These are phyloP conservation scores for Arabidopsis suecica DNA, from an alignment of 345 rosid genomes.

Conservation along the genomic window DNA sequence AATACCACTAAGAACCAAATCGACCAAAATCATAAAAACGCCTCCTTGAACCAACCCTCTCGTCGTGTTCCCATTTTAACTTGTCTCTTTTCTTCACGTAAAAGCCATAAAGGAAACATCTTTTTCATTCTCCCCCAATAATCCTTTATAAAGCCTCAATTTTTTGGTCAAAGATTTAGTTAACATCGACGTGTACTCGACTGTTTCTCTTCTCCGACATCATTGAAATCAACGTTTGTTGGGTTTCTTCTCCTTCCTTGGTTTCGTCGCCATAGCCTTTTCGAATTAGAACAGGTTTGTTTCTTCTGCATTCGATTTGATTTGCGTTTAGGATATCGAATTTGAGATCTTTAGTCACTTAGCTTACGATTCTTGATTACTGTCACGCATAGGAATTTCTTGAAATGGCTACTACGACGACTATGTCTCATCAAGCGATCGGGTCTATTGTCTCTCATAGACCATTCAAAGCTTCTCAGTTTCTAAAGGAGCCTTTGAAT, in stretches of 20 bases:
- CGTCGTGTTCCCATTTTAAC: conserved; percentile 17
- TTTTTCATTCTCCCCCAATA: conserved; percentile 15
- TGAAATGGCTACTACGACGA: conserved; percentile 59
- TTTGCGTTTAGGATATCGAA: background rate
- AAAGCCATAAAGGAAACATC: conserved; percentile 7
- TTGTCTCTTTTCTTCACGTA: conserved; percentile 7
- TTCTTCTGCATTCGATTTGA: conserved; percentile 2
- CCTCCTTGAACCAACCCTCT: conserved; percentile 34
- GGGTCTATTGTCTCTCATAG: conserved; percentile 52
- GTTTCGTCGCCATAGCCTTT: conserved; percentile 38
- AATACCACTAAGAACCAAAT: background rate
- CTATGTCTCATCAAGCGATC: conserved; percentile 65
- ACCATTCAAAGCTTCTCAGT: conserved; percentile 41
- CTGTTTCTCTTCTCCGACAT: background rate
- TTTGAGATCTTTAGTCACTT: conserved; percentile 22
- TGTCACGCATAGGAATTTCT: background rate
- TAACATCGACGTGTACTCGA: conserved; percentile 17
- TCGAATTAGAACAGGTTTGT: conserved; percentile 26
- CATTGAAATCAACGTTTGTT: conserved; percentile 9
- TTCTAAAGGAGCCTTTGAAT: conserved; percentile 46
- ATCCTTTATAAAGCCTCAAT: conserved; percentile 25
- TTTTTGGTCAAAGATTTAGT: background rate
- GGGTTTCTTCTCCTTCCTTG: conserved; percentile 29
- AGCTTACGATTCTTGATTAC: conserved; percentile 1
- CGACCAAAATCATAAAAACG: background rate